Evolutionary conservation across 2,329 filamentous ascomycete genomes (phyloP).

Genomic region (Talaromyces atroroseus): DNA sequence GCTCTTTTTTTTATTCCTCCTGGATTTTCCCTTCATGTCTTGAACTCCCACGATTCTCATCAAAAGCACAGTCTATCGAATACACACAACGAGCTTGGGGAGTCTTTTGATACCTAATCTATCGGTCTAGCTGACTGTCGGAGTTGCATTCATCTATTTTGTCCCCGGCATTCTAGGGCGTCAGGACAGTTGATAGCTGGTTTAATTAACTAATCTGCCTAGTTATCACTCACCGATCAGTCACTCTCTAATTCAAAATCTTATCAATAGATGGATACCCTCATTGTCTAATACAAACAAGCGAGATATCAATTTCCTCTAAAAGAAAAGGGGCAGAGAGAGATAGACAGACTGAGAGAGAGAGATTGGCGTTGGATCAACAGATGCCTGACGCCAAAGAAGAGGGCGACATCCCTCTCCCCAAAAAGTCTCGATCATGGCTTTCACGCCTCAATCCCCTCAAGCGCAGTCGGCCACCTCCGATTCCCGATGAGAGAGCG

Average conservation of each 20-base stretch:
- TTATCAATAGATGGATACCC: background rate
- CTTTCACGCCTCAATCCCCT: conserved; percentile 11
- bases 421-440: conserved; percentile 2
- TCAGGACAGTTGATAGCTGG: too few relatives aligned
- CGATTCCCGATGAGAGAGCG: conserved; percentile 46
- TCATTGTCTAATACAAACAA: background rate
- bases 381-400: conserved; percentile 12
- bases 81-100: background rate
- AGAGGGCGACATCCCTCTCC: conserved; percentile 3
- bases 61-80: background rate
- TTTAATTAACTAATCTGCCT: background rate
- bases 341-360: too few relatives aligned
- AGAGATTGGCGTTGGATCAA: background rate
- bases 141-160: background rate
- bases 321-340: background rate
- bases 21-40: background rate
- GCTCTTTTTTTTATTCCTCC: background rate
- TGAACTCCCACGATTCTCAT: background rate
- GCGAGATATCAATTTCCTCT: background rate
- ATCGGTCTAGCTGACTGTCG: background rate
- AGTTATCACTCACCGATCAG: background rate
- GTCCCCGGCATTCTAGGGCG: background rate
- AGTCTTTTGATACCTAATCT: too few relatives aligned
- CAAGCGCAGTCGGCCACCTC: conserved; percentile 33
- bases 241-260: background rate